Evolutionary conservation across 2,329 filamentous ascomycete species (phyloP).

Genomic region (Alternaria sp.): DNA sequence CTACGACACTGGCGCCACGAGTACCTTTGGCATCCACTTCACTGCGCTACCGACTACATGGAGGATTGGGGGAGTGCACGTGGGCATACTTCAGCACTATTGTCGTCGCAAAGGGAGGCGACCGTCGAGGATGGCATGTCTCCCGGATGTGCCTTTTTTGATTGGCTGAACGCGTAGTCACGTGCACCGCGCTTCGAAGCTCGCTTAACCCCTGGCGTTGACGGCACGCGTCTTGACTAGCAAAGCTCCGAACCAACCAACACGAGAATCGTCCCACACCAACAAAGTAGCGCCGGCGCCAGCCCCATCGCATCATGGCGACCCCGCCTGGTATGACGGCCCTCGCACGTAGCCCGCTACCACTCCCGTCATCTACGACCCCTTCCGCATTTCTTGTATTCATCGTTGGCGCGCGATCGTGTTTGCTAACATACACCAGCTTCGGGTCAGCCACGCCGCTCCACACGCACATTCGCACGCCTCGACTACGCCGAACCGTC

Average conservation of each 20-base stretch:
- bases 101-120: no score
- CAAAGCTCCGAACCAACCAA: neutral
- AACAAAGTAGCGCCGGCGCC: neutral
- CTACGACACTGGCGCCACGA: no score
- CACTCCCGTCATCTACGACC: neutral
- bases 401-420: neutral
- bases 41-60: no score
- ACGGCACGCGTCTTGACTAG: neutral
- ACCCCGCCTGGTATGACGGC: neutral
- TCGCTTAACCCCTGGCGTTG: neutral
- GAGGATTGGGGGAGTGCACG: no score
- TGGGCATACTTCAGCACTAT: no score
- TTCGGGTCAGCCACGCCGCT: neutral
- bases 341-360: neutral
- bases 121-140: no score
- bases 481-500: neutral
- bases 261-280: neutral
- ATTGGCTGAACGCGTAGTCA: neutral
- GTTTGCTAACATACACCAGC: neutral
- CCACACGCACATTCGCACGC: neutral
- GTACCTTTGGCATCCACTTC: no score
- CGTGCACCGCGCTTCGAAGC: accelerated
- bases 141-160: no score
- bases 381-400: neutral
- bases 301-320: neutral